Evolutionary conservation across 2,329 filamentous ascomycete genomes (phyloP), one percentile per base, ranked within the genome.

Genomic region (Zelopaecilomyces penicillatus): DNA sequence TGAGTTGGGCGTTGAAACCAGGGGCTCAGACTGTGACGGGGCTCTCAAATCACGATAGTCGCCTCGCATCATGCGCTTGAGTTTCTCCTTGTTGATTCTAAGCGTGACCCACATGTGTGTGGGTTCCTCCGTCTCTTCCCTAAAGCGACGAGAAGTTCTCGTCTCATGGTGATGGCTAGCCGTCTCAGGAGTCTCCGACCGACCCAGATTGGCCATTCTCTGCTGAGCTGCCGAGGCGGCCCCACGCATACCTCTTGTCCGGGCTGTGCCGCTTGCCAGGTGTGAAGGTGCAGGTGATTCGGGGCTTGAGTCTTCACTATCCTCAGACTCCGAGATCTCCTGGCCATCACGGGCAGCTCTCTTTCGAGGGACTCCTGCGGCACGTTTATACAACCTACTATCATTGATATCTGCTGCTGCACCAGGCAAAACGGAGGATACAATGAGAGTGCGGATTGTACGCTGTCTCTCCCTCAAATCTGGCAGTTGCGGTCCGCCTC

Each of bases 401-500:
- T 93, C 87, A 50, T 96, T 90, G 38, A 95, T 70, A 3, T 78
- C 78, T 44, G 80, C 70, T 4, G 86, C 91, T 4, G 88, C 87
- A 27, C 91, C 93, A 11, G 93, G 93, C 47, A 98, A 78, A 19
- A 95, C 89, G 3, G 87, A 90, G 7, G 91, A 96, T 1, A 98
- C 88, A 42, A 97, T 78, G 53, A 96, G 75, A 0, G 91, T 96
- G 39, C 93, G 82, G 45, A 97, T 91, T 1, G 93, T 97, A 42
- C 91, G 81, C 66, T 93, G 91, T 44, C 90, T 80, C 56, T 98
- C 93, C 62, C 94, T 95, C 47, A 98, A 80, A 66, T 98, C 93
- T n/a, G 93, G 93, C 35, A 98, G 71, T 48, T 87, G 85, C 5
- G 93, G 93, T 0, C 93, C 93, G 51, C 93, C 93, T 56, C 93